Percentiles rank a stretch among this genome's conserved stretches.
phyloP scores from a whole-genome alignment of 345 rosid species.

The Salix brachista region DNA sequence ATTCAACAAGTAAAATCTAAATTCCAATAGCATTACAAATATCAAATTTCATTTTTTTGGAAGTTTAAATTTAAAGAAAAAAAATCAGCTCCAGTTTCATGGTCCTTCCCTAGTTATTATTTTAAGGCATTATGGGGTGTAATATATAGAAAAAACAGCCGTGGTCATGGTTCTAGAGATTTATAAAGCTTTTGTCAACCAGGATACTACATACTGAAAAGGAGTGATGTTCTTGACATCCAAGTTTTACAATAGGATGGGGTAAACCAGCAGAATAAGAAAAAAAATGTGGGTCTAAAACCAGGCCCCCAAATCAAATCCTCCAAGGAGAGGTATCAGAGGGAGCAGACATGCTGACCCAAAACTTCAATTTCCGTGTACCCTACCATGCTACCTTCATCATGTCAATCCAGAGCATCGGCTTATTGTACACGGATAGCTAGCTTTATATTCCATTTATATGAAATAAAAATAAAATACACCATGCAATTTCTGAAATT shows the following conservation, averaged over 20 bases:
- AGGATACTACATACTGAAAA: not conserved
- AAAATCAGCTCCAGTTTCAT: too few relatives aligned
- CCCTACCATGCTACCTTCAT: conserved; percentile 58
- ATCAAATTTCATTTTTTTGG: not conserved
- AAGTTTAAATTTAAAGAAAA: too few relatives aligned
- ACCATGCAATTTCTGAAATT: not conserved
- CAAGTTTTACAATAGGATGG: too few relatives aligned
- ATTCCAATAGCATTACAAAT: not conserved
- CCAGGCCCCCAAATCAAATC: conserved; percentile 36
- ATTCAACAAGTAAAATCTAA: not conserved
- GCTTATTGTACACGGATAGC: conserved; percentile 31
- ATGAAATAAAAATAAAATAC: too few relatives aligned
- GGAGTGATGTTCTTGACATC: not conserved
- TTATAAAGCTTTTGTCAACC: too few relatives aligned
- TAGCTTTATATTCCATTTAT: not conserved
- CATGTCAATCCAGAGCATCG: conserved; percentile 44
- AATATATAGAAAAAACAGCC: too few relatives aligned
- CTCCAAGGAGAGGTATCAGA: conserved; percentile 17
- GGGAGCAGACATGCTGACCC: conserved; percentile 42
- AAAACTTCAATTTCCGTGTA: conserved; percentile 33
- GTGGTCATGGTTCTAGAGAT: too few relatives aligned
- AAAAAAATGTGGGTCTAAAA: conserved; percentile 23
- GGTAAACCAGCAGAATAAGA: not conserved
- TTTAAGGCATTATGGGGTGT: too few relatives aligned
- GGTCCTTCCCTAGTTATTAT: too few relatives aligned